Percentiles rank a stretch among this genome's conserved stretches.
These are phyloP conservation scores for Termitomyces sp. DNA, from an alignment of 768 basidiomycete species.

Conservation along the genomic window DNA sequence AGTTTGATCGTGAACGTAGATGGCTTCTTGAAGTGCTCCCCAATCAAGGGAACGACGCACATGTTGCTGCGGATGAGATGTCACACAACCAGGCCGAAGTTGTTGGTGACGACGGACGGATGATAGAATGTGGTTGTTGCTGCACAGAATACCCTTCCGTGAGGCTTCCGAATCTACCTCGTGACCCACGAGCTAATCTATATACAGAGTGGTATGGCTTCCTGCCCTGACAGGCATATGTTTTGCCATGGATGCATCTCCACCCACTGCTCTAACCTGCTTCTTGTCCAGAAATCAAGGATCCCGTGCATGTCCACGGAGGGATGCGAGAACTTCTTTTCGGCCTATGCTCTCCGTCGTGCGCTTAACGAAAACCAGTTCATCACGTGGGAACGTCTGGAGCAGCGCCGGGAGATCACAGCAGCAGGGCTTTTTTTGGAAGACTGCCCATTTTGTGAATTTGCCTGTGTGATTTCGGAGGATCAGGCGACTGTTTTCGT, in stretches of 20 bases:
- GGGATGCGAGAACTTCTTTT: slow-evolving; percentile 54
- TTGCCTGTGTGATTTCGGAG: slow-evolving; percentile 54
- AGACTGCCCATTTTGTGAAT: slow-evolving; percentile 77
- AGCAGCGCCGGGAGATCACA: slow-evolving; percentile 62
- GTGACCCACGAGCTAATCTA: not conserved
- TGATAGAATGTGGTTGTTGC: slow-evolving; percentile 74
- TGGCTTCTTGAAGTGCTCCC: slow-evolving; percentile 9
- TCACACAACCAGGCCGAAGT: not conserved
- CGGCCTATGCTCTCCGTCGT: slow-evolving; percentile 54
- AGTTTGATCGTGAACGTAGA: slow-evolving; percentile 37
- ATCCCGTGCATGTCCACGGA: slow-evolving; percentile 48
- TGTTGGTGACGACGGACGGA: not conserved
- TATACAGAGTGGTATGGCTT: slow-evolving; percentile 62
- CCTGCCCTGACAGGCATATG: slow-evolving; percentile 72
- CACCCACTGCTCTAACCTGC: slow-evolving; percentile 48
- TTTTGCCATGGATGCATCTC: slow-evolving; percentile 66
- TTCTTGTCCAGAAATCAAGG: slow-evolving; percentile 48
- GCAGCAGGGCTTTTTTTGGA: slow-evolving; percentile 68
- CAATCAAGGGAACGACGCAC: not conserved
- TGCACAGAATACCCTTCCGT: slow-evolving; percentile 31
- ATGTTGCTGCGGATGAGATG: not conserved
- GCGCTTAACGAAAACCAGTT: slow-evolving; percentile 56
- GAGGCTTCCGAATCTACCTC: slow-evolving; percentile 1
- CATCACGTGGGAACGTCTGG: slow-evolving; percentile 55
- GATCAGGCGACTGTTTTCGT: slow-evolving; percentile 45